A percentile compares a stretch with the other conserved stretches of the same genome.
Conservation (phyloP, 1,284 basidiomycete genomes). For the Ceratobasidium sp. region DNA sequence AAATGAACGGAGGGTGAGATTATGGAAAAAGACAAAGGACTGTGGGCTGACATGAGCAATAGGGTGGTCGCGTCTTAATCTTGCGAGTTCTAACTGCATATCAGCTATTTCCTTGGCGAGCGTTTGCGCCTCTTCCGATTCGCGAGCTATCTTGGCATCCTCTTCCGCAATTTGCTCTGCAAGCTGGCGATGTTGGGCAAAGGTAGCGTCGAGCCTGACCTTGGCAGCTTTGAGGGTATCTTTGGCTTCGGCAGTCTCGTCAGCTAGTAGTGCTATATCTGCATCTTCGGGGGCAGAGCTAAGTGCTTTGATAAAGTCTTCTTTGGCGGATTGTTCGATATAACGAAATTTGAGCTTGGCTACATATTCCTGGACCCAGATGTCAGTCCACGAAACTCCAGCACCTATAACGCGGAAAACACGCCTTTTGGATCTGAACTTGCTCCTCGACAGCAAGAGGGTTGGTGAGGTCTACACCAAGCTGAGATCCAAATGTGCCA, state of each 20-base stretch:
- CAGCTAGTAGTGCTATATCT: conserved; percentile 22
- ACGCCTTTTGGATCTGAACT: conserved; percentile 34
- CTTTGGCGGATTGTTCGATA: conserved; percentile 37
- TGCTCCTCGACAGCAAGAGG: conserved; percentile 33
- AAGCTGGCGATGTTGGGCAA: conserved; percentile 23
- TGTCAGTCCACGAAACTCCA: background rate
- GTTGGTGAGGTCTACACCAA: conserved; percentile 28
- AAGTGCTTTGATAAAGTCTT: conserved; percentile 33
- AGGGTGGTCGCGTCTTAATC: conserved; percentile 25
- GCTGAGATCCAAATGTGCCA: conserved; percentile 19
- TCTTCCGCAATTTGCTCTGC: conserved; percentile 28
- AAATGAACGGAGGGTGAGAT: background rate
- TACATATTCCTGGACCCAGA: conserved; percentile 22
- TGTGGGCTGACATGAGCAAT: conserved; percentile 13
- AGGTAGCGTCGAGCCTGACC: conserved; percentile 22
- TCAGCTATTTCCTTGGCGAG: conserved; percentile 37
- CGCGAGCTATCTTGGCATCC: conserved; percentile 14
- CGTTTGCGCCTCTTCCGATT: conserved; percentile 24
- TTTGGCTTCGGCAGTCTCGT: conserved; percentile 31
- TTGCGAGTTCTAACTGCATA: conserved; percentile 35
- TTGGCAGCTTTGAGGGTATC: conserved; percentile 32
- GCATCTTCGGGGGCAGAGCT: conserved; percentile 37
- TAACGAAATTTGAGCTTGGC: conserved; percentile 40
- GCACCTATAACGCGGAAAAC: background rate
- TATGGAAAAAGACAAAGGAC: background rate